Evolutionary conservation across 805 yeast species (phyloP).

Genomic region (Cyberlindnera samutprakarnensis): DNA sequence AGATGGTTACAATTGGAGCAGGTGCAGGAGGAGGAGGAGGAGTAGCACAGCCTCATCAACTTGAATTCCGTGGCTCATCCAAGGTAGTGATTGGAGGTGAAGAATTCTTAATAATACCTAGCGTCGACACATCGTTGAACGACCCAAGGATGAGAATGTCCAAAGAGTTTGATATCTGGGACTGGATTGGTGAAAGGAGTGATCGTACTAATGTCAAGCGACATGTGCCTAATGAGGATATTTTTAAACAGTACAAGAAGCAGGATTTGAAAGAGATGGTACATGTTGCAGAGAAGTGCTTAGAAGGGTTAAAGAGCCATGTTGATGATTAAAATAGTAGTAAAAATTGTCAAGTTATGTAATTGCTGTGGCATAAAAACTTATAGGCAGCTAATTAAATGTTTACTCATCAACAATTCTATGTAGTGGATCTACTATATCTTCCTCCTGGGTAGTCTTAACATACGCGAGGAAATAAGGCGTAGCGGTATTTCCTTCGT

Average conservation of each 20-base stretch:
- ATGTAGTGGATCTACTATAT: conserved; percentile 58
- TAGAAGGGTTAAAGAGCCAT: conserved; percentile 7
- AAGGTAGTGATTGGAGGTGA: conserved; percentile 18
- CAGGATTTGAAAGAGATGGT: conserved; percentile 21
- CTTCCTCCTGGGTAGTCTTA: conserved; percentile 44
- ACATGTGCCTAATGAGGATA: background rate
- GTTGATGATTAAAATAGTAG: background rate
- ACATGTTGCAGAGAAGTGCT: conserved; percentile 14
- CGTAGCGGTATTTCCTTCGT: conserved; percentile 74
- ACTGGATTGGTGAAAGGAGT: conserved; percentile 20
- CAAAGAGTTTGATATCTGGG: conserved; percentile 22
- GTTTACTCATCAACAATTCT: conserved; percentile 26
- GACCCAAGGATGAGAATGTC: conserved; percentile 2
- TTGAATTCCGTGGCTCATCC: conserved; percentile 1
- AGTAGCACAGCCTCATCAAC: background rate
- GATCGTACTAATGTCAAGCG: too few species aligned
- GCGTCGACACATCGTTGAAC: conserved; percentile 6
- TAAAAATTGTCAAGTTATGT: background rate
- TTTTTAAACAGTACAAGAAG: conserved; percentile 7
- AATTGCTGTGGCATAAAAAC: background rate
- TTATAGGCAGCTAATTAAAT: background rate
- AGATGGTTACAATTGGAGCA: background rate
- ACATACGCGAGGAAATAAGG: conserved; percentile 90
- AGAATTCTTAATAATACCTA: conserved; percentile 18
- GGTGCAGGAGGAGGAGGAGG: background rate